A percentile compares a stretch with the other conserved stretches of the same genome.
Conservation (phyloP, 148 eudicot genomes). For the Polygonum aviculare region DNA sequence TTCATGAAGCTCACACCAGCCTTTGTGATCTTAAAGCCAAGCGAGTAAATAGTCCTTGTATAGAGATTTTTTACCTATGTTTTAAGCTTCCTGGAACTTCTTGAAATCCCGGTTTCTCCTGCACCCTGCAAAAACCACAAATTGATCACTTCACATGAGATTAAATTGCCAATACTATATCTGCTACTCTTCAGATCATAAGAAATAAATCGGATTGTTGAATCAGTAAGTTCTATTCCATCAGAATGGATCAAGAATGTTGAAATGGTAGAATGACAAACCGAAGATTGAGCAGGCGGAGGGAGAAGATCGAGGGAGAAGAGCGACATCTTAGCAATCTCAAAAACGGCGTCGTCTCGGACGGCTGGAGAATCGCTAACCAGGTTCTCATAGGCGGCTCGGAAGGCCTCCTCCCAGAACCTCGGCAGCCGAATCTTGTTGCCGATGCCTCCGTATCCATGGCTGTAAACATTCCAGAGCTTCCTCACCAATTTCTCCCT, state of each 20-base stretch:
- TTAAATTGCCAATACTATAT: neutral
- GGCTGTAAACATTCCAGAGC: slow-evolving; percentile 84
- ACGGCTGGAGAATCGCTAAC: slow-evolving; percentile 53
- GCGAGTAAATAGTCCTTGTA: neutral
- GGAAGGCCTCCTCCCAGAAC: slow-evolving; percentile 93
- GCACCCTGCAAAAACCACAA: neutral
- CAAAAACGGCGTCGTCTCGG: slow-evolving; percentile 58
- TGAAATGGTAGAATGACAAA: neutral
- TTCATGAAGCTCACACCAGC: neutral
- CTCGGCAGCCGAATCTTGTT: slow-evolving; percentile 48
- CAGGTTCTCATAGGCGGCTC: slow-evolving; percentile 83
- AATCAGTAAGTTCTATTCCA: no score
- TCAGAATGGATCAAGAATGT: no score
- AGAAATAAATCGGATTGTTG: no score
- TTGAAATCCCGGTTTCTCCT: neutral
- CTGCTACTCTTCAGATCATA: no score
- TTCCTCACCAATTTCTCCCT: slow-evolving; percentile 83
- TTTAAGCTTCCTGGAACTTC: neutral
- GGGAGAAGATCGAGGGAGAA: slow-evolving; percentile 44
- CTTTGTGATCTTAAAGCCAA: neutral
- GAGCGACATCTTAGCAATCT: slow-evolving; percentile 86
- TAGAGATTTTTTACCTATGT: neutral
- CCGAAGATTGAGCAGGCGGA: slow-evolving; percentile 16
- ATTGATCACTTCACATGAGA: neutral
- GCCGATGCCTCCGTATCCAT: slow-evolving; percentile 45